phyloP scores from a whole-genome alignment of 2,329 filamentous ascomycete species.

The Seiridium unicorne region DNA sequence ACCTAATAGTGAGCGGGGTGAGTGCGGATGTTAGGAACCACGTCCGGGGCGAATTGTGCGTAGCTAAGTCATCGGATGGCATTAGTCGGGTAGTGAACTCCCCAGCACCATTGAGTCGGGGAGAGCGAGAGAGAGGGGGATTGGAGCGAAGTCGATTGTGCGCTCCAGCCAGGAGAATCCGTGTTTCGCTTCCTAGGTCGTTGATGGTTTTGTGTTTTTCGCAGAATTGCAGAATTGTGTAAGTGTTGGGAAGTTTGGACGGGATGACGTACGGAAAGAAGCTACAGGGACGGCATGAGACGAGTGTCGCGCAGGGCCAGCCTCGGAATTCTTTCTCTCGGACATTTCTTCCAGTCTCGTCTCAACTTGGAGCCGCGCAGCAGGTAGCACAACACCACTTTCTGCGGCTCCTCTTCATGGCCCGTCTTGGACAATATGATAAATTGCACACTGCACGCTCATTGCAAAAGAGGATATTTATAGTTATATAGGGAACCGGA shows the following conservation, averaged over 20 bases:
- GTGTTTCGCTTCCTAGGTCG: neutral
- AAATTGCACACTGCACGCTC: neutral
- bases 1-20: conserved; percentile 78
- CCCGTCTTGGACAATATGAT: conserved; percentile 1
- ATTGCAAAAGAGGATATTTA: conserved; percentile 1
- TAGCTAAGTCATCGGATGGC: conserved; percentile 41
- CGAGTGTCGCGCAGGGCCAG: conserved; percentile 38
- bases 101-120: conserved; percentile 12
- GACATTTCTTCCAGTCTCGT: conserved; percentile 31
- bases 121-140: conserved; percentile 10
- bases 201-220: neutral
- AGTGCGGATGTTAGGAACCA: conserved; percentile 91
- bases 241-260: neutral
- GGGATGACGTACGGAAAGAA: conserved; percentile 47
- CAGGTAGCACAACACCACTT: conserved; percentile 8
- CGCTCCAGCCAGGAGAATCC: neutral
- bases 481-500: neutral
- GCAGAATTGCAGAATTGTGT: neutral
- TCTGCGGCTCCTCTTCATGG: neutral
- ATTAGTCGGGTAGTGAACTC: conserved; percentile 27
- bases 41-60: conserved; percentile 74
- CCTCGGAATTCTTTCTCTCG: conserved; percentile 42
- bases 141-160: neutral
- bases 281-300: conserved; percentile 44
- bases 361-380: conserved; percentile 7